These are phyloP conservation scores for Spirogloea muscicola DNA, from an alignment of 139 green algal species.

Conservation along the genomic window DNA sequence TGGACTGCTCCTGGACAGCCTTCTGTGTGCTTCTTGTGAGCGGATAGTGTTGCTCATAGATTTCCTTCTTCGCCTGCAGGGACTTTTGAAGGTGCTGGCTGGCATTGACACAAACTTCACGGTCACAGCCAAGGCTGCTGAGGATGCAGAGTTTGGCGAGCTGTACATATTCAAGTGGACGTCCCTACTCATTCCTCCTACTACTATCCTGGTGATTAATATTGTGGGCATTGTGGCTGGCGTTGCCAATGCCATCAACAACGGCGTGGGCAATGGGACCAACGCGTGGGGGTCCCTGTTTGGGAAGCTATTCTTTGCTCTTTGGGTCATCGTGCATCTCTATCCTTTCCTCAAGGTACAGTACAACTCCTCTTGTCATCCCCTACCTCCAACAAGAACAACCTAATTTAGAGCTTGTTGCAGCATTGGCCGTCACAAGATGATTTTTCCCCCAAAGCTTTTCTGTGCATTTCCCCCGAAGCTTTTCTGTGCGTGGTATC, in stretches of 20 bases:
- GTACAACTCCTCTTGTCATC: no score
- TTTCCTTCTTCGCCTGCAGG: no score
- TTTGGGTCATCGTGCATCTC: constrained; percentile 45
- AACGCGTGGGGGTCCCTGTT: constrained; percentile 35
- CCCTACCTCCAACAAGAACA: no score
- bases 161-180: constrained; percentile 44
- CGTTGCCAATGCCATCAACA: constrained; percentile 40
- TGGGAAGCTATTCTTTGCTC: constrained; percentile 40
- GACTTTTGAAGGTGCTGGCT: constrained; percentile 45
- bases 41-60: no score
- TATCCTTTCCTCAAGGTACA: constrained; percentile 51
- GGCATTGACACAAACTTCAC: constrained; percentile 47
- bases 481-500: no score
- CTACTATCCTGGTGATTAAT: constrained; percentile 36
- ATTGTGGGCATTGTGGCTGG: constrained; percentile 31
- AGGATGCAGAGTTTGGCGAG: constrained; percentile 41
- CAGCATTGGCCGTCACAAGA: no score
- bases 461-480: no score
- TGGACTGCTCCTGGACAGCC: no score
- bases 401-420: no score
- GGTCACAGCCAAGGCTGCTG: constrained; percentile 31
- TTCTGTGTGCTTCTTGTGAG: no score
- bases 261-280: constrained; percentile 6
- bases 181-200: constrained; percentile 40
- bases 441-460: no score